Evolutionary conservation across 2,329 filamentous ascomycete genomes (phyloP), one percentile per base, ranked within the genome.

Genomic region (Aspergillus pseudoviridinutans): DNA sequence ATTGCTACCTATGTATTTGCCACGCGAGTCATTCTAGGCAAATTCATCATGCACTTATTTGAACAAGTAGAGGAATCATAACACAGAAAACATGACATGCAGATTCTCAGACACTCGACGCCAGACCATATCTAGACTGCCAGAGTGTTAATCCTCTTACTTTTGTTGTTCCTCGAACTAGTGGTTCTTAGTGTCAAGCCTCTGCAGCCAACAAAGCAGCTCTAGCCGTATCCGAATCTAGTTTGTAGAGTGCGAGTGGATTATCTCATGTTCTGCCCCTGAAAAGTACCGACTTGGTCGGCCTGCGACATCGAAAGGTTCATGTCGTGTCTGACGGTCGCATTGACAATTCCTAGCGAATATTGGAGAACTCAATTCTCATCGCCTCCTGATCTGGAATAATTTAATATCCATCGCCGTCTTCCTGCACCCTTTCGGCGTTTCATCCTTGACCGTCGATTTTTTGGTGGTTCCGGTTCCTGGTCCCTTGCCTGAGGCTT

Each of bases 31-130:
- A 46, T 46, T 17, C 5, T 20, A 42, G 38, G 20, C 38, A 9
- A 20, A 20, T 4, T 1, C 5, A 17, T 35, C 4, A 17, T 38
- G 14, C 7, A 38, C 1, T n/a, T 17, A 17, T 38, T 38, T 38
- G 32, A 35, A 38, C 32, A 38, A 3, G 32, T 17, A 7, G 32
- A 38, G 32, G 2, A 7, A 38, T 17, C 5, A 38, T 35, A 35
- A 35, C 32, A 35, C 4, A 32, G 29, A 14, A 32, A 35, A 6
- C 4, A 35, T 38, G 32, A 7, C 47, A 38, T 57, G 58, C 55
- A 60, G 55, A 60, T 50, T 55, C 58, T 56, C 58, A 55, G 53
- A 60, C 55, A 57, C 55, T 41, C 49, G 53, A 35, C 38, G 52
- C 54, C 51, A 50, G 44, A 57, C 27, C 22, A 54, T 54, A 52